Evolutionary conservation across 1,284 basidiomycete species (phyloP).

Genomic region (Ustilago tritici): DNA sequence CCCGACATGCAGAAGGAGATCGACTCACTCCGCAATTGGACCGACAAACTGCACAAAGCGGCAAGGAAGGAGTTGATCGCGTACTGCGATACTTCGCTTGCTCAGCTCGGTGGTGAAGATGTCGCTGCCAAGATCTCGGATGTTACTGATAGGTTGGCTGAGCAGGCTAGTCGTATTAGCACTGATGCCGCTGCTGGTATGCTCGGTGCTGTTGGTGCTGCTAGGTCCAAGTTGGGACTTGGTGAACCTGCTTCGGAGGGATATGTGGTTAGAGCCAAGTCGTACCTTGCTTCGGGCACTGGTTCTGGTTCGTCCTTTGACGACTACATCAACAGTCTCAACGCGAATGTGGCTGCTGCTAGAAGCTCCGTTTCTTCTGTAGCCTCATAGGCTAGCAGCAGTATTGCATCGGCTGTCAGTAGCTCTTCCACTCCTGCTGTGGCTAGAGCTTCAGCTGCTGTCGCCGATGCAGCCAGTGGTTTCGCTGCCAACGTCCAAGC

Average conservation of each 20-base stretch:
- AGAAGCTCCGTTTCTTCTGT: conserved; percentile 23
- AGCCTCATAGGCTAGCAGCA: conserved; percentile 29
- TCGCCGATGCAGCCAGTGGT: conserved; percentile 13
- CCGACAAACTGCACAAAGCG: conserved; percentile 49
- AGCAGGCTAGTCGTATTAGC: conserved; percentile 48
- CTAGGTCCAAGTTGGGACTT: conserved; percentile 45
- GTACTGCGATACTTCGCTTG: conserved; percentile 38
- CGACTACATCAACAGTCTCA: conserved; percentile 32
- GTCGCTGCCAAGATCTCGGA: conserved; percentile 44
- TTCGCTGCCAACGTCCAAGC: conserved; percentile 23
- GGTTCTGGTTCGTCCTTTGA: conserved; percentile 44
- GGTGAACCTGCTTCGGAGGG: conserved; percentile 26
- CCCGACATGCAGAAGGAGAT: conserved; percentile 50
- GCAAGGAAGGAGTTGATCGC: conserved; percentile 51
- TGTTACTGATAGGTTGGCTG: conserved; percentile 45
- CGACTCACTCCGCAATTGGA: conserved; percentile 24
- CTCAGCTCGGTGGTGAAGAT: conserved; percentile 52
- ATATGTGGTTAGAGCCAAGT: conserved; percentile 46
- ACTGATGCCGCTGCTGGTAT: conserved; percentile 52
- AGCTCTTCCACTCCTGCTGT: conserved; percentile 17
- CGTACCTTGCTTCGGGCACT: conserved; percentile 27
- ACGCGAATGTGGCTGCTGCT: conserved; percentile 17
- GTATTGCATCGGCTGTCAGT: conserved; percentile 28
- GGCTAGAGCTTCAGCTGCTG: conserved; percentile 17
- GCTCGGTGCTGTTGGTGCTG: conserved; percentile 45